Evolutionary conservation across 2,329 filamentous ascomycete species (phyloP).

Genomic region (Diaporthe amygdali): DNA sequence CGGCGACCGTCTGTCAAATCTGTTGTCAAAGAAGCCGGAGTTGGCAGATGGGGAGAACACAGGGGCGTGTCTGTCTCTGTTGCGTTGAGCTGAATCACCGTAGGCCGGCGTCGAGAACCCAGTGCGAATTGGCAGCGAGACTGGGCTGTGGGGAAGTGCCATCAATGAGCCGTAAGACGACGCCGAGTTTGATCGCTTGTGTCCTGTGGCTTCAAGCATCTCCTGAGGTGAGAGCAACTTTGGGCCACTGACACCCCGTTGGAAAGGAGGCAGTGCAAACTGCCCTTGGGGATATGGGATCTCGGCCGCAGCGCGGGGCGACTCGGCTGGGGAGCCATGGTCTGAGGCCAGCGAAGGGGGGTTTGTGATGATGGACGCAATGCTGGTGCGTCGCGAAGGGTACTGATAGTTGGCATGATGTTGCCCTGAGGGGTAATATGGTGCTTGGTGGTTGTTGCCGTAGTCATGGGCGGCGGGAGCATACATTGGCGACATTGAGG

Average conservation of each 20-base stretch:
- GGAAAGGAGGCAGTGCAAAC: neutral
- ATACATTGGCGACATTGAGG: neutral
- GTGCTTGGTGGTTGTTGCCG: neutral
- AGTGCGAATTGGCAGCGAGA: neutral
- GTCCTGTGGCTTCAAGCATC: neutral
- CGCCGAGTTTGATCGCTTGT: neutral
- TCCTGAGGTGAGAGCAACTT: neutral
- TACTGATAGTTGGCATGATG: neutral
- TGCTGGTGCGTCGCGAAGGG: neutral
- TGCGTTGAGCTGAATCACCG: neutral
- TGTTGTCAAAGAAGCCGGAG: too few relatives aligned
- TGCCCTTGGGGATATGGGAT: slow-evolving; percentile 13
- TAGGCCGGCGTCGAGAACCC: neutral
- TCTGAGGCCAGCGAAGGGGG: slow-evolving; percentile 74
- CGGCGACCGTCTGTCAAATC: too few relatives aligned
- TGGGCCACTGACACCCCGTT: neutral
- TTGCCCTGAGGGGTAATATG: neutral
- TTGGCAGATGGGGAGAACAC: neutral
- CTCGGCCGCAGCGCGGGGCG: neutral
- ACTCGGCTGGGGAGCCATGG: slow-evolving; percentile 50
- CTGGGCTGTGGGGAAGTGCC: neutral
- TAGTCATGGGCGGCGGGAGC: neutral
- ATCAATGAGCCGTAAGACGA: slow-evolving; percentile 7
- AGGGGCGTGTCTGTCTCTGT: neutral
- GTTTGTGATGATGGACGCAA: neutral